Percentiles rank a stretch among this genome's conserved stretches.
phyloP scores from a whole-genome alignment of 768 basidiomycete species.

The Pisolithus sp. region DNA sequence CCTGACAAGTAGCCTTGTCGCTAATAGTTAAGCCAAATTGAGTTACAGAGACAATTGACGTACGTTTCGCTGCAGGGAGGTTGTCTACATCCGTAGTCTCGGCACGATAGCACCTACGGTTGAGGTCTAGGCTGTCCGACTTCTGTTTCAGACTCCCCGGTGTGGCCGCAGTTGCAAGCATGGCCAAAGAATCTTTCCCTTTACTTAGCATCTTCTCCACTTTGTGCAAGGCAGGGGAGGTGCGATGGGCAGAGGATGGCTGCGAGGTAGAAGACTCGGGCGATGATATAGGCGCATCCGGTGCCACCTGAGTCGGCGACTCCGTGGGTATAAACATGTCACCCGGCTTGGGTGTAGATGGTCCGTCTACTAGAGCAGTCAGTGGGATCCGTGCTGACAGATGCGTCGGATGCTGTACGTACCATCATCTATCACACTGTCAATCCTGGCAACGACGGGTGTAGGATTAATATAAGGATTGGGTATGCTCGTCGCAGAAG shows the following conservation, averaged over 20 bases:
- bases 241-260: constrained; percentile 9
- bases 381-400: neutral
- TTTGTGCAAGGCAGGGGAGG: constrained; percentile 23
- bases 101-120: constrained; percentile 11
- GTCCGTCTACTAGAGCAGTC: neutral
- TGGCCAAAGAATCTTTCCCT: constrained; percentile 23
- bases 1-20: constrained; percentile 8
- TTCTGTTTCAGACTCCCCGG: constrained; percentile 5
- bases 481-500: constrained; percentile 17
- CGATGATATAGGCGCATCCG: constrained; percentile 1
- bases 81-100: constrained; percentile 9
- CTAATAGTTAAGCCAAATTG: neutral
- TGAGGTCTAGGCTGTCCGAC: constrained; percentile 6
- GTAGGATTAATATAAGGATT: constrained; percentile 35
- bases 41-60: constrained; percentile 1
- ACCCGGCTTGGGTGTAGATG: neutral
- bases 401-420: neutral
- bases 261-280: constrained; percentile 1
- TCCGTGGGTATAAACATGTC: neutral
- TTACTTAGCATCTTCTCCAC: constrained; percentile 30
- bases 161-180: constrained; percentile 19
- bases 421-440: constrained; percentile 13
- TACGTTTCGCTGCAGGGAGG: constrained; percentile 20
- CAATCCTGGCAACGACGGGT: constrained; percentile 15
- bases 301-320: constrained; percentile 1